Evolutionary conservation across 148 eudicot genomes (phyloP).

Genomic region (Vaccinium myrtillus): DNA sequence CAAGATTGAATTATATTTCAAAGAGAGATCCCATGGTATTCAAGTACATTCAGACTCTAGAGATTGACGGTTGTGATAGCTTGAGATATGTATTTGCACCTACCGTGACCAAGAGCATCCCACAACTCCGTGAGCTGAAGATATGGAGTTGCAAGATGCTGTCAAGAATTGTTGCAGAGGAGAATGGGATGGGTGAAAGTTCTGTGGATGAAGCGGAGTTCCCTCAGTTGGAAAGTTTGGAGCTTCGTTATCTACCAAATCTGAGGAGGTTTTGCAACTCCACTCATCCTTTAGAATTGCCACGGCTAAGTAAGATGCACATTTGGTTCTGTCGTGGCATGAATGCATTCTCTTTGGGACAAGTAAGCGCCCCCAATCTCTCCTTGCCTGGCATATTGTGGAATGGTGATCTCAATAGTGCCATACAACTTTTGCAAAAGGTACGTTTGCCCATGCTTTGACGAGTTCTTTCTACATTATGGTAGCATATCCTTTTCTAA

Average conservation of each 20-base stretch:
- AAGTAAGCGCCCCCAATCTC: too few species aligned
- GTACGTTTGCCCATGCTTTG: too few species aligned
- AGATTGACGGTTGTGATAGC: background rate
- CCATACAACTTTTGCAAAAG: too few species aligned
- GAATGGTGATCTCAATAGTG: too few species aligned
- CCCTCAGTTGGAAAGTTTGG: background rate
- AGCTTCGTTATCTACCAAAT: background rate
- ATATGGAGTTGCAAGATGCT: background rate
- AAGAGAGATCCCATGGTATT: background rate
- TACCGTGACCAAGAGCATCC: background rate
- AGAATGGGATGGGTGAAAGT: background rate
- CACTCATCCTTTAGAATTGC: background rate
- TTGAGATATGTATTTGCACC: background rate
- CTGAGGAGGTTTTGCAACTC: background rate
- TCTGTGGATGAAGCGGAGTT: background rate
- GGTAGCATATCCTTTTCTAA: too few species aligned
- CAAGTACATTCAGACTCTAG: background rate
- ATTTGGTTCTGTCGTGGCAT: too few species aligned
- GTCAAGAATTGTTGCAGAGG: background rate
- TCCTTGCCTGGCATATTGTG: background rate
- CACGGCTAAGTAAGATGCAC: background rate
- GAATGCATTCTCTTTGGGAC: too few species aligned
- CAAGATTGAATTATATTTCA: background rate
- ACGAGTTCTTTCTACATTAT: too few species aligned
- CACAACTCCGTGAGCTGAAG: background rate